Conservation (phyloP, 768 basidiomycete genomes). For the Boletales sp. region DNA sequence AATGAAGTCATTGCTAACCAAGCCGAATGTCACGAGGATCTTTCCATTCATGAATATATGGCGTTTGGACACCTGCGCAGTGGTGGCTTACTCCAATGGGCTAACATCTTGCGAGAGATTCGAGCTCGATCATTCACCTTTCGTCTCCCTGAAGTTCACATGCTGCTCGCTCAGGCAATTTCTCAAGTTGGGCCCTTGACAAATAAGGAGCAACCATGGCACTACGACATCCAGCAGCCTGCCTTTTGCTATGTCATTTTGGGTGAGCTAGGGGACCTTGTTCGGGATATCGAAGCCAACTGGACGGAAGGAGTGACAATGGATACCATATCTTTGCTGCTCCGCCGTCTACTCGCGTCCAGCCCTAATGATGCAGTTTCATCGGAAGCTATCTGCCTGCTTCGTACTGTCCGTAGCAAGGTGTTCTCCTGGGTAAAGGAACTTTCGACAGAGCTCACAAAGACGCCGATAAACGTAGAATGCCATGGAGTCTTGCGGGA, state of each 20-base stretch:
- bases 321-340: conserved; percentile 31
- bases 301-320: conserved; percentile 37
- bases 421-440: conserved; percentile 36
- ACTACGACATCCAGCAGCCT: conserved; percentile 30
- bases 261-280: conserved; percentile 29
- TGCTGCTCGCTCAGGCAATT: conserved; percentile 40
- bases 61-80: conserved; percentile 43
- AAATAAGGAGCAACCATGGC: conserved; percentile 32
- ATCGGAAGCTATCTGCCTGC: conserved; percentile 17
- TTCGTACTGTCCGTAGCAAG: conserved; percentile 29
- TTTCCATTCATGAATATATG: conserved; percentile 42
- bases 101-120: conserved; percentile 45
- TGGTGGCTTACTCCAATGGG: conserved; percentile 47
- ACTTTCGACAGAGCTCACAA: conserved; percentile 21
- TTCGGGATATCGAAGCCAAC: conserved; percentile 34
- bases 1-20: conserved; percentile 45
- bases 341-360: conserved; percentile 34
- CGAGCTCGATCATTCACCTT: conserved; percentile 36
- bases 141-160: conserved; percentile 36
- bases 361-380: conserved; percentile 10
- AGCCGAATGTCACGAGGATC: conserved; percentile 33
- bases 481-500: conserved; percentile 13
- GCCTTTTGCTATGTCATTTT: conserved; percentile 35
- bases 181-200: conserved; percentile 38
- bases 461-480: background rate